Evolutionary conservation across 495 filamentous ascomycete genomes (phyloP), one percentile per base, ranked within the genome.

Genomic region (Penicillium samsonianum): DNA sequence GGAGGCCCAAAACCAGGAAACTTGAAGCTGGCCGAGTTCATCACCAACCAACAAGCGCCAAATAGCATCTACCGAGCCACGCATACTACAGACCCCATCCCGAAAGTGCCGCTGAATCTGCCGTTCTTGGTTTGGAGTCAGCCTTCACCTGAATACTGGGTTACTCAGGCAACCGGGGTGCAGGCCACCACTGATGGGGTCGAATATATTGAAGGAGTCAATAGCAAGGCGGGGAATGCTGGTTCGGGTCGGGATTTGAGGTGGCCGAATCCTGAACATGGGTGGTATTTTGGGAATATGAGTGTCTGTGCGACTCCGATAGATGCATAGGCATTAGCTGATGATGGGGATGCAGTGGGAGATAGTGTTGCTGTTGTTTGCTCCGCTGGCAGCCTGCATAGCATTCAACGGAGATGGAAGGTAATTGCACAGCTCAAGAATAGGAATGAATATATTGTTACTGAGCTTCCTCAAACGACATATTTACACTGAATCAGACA

Each of bases 1-100:
- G 88, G 87, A 58, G 70, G 80, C 31, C 88, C 87, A 2, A 84
- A 83, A 33, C 76, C 86, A 14, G 88, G 86, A 30, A 83, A 83
- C 63, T 35, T 58, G 5, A 73, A 71, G 4, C 70, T 87, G 54
- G 80, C 75, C 41, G 58, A 75, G 23, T 85, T 78, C 65, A 73
- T 89, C 56, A 75, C 72, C 9, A 64, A 65, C 43, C 77, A 40
- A 17, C 19, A 26, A 23, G 1, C 5, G 19, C 22, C 48, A 16
- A 78, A 76, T 20, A 65, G 53, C 41, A 82, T 81, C 56, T 88
- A 74, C 68, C 83, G 87, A 61, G 77, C 87, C 43, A 90, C 87
- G 5, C 84, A 90, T 67, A 58, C 62, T n/a, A 71, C 84, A 62
- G 87, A 90, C 70, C 78, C 80, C 3, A 78, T 89, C 1, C 83